Evolutionary conservation across 371 early-diverging fungal genomes (phyloP), one percentile per base, ranked within the genome.

Genomic region (Saksenaea vasiformis): DNA sequence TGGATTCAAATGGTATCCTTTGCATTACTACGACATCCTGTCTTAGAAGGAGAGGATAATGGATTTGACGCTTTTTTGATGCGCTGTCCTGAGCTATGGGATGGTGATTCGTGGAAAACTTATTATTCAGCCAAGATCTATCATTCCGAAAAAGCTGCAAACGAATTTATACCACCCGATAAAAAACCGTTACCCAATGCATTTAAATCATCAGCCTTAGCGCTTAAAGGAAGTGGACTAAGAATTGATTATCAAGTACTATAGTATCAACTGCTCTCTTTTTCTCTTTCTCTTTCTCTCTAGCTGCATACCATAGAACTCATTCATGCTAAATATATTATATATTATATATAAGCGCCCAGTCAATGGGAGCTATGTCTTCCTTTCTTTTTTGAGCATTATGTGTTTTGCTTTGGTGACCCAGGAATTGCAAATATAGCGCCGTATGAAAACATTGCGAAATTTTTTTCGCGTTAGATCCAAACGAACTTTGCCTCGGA

Each of bases 1-100:
- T 78, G 78, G 78, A 64, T 75, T 3, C 78, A 78, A 26, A 78
- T 78, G 78, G 73, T 75, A 0, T 70, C 78, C 2, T 78, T 71
- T 64, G 60, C 69, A 1, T 34, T 75, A 26, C 44, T 78, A 38
- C 63, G 69, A 56, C 65, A 64, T n/a, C 78, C 78, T 17, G 58
- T 78, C 11, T 39, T 73, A 26, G 70, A 75, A 41, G 71, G 70
- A 0, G 69, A 74, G 44, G 65, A 69, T 24, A 61, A 58, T 28
- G 61, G 58, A 19, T 78, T 78, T 36, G 68, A 71, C 13, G 55
- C 60, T 4, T 78, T 78, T 59, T 41, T 75, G n/a, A 39, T 43
- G 15, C 35, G 66, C 5, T 66, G 69, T 55, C 67, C 64, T 35
- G 64, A 75, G 17, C 41, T 67, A 2, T 39, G 69, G 63, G 73